phyloP scores from a whole-genome alignment of 2,329 filamentous ascomycete genomes.

The Septoria linicola region DNA sequence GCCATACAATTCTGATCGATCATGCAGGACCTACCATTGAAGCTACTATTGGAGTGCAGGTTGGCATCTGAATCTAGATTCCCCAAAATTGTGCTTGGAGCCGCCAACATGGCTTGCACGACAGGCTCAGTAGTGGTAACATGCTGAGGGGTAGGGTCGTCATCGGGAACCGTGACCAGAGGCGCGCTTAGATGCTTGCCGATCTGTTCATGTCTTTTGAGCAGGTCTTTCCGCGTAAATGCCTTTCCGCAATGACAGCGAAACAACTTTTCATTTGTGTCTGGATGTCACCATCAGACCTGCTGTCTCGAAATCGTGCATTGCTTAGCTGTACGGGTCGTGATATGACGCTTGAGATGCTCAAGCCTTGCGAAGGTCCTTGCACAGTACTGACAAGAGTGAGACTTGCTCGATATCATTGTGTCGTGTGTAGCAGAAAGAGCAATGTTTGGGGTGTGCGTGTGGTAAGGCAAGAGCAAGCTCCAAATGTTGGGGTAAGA shows the following conservation, averaged over 20 bases:
- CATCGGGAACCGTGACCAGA: too few relatives aligned
- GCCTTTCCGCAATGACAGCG: slow-evolving; percentile 17
- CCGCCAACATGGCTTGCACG: too few relatives aligned
- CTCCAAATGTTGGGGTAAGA: too few relatives aligned
- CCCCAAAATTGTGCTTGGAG: too few relatives aligned
- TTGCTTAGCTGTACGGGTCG: slow-evolving; percentile 4
- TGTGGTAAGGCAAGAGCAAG: neutral
- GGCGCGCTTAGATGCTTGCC: too few relatives aligned
- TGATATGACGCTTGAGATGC: slow-evolving; percentile 11
- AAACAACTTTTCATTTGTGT: slow-evolving; percentile 21
- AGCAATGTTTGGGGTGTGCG: neutral
- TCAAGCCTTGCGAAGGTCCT: slow-evolving; percentile 8
- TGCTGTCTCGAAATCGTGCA: neutral
- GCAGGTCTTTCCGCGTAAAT: slow-evolving; percentile 16
- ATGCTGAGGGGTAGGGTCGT: too few relatives aligned
- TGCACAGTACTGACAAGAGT: slow-evolving; percentile 1
- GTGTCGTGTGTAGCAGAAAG: too few relatives aligned
- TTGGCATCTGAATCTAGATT: too few relatives aligned
- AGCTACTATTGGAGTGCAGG: too few relatives aligned
- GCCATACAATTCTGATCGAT: too few relatives aligned
- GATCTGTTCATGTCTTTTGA: slow-evolving; percentile 17
- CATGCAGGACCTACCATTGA: too few relatives aligned
- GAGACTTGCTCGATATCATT: neutral
- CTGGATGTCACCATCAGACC: slow-evolving; percentile 8
- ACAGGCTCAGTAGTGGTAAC: too few relatives aligned